These are phyloP conservation scores for Phytophthora aleatoria DNA, from an alignment of 352 stramenopile genomes.

Conservation along the genomic window DNA sequence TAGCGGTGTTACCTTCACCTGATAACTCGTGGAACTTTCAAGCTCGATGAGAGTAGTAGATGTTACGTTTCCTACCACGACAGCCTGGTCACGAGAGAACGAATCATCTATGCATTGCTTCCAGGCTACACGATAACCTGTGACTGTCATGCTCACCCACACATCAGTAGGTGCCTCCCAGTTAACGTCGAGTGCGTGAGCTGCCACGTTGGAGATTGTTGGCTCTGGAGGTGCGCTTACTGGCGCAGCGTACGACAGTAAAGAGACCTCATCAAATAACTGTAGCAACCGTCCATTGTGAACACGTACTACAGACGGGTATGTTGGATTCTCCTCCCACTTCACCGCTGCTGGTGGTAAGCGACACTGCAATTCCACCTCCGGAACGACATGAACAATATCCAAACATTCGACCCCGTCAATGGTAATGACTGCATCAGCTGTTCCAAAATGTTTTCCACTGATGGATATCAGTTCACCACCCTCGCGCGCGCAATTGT, in stretches of 20 bases:
- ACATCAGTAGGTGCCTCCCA: constrained; percentile 69
- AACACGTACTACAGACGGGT: constrained; percentile 66
- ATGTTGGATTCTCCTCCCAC: constrained; percentile 40
- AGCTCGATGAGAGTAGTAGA: constrained; percentile 88
- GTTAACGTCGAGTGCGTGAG: constrained; percentile 78
- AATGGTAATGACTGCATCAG: constrained; percentile 73
- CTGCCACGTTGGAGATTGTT: constrained; percentile 76
- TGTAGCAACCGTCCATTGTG: constrained; percentile 60
- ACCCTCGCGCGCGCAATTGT: constrained; percentile 69
- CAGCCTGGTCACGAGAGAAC: constrained; percentile 33
- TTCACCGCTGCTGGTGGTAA: constrained; percentile 51
- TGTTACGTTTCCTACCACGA: constrained; percentile 91
- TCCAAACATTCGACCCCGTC: constrained; percentile 72
- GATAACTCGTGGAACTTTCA: constrained; percentile 59
- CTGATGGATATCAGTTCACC: constrained; percentile 62
- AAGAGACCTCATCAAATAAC: constrained; percentile 58
- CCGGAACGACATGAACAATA: constrained; percentile 53
- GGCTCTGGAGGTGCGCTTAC: constrained; percentile 41
- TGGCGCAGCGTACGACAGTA: constrained; percentile 71
- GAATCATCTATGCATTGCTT: constrained; percentile 39
- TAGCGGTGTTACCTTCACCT: constrained; percentile 79
- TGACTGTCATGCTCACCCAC: constrained; percentile 82
- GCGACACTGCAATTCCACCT: constrained; percentile 77
- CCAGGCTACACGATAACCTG: constrained; percentile 80
- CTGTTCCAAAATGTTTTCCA: constrained; percentile 76